Base-by-base conservation (phyloP, 805 yeast genomes). In the Candida verbasci region DNA sequence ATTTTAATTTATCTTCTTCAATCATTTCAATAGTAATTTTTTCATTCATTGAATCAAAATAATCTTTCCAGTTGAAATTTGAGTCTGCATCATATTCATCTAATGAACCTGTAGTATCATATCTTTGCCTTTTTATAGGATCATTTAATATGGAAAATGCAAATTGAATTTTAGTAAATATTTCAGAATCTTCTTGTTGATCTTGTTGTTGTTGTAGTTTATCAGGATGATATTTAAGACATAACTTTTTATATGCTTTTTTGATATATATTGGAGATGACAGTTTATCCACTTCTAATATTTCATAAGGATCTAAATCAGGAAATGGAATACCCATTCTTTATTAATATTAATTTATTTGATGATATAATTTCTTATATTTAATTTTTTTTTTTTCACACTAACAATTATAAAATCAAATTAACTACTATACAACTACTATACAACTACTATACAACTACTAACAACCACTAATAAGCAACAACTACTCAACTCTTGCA, bases 121-220 rank as follows among this genome's bases (percentile, higher is more conserved):
- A 87, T 15, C 73, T 56, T 29, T 63, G 64, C 20, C 86, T 65
- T 43, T 74, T 71, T 24, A 57, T 54, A 0, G 70, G 62, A 50
- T 87, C 93, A 18, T 76, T 66, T 17, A 87, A 61, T 0, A 87
- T 69, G 29, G 80, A 65, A 54, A 84, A 86, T 15, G 95, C 81
- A 49, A 85, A 80, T 52, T 86, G 89, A 14, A 87, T 70, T 46
- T 74, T 61, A 34, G 86, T 83, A 55, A 88, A 87, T 4, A 32
- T 10, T 5, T 43, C 41, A 10, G 33, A 27, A 8, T 28, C 25
- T 9, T 23, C 20, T 23, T 30, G 25, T 14, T 18, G 24, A n/a
- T n/a, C n/a, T 17, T 39, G 44, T 22, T 30, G 36, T 62, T 60
- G 49, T 63, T 66, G 31, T 25, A 72, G 56, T 51, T 84, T 83